Evolutionary conservation across 2,329 filamentous ascomycete genomes (phyloP).

Genomic region (Botrytis tulipae): DNA sequence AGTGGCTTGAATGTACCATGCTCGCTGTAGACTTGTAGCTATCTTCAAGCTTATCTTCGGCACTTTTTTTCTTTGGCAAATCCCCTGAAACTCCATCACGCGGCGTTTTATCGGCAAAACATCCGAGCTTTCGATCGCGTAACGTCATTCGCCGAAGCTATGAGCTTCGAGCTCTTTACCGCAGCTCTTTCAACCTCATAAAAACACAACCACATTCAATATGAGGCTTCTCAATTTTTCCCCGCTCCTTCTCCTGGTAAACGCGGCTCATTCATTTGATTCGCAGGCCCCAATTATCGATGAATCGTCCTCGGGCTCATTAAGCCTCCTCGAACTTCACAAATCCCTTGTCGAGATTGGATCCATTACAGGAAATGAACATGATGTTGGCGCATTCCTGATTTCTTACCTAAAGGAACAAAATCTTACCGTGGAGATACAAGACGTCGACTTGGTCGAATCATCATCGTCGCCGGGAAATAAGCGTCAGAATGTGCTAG

Average conservation of each 20-base stretch:
- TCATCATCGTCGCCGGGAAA: conserved; percentile 8
- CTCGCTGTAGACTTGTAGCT: background rate
- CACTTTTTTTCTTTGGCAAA: background rate
- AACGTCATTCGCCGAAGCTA: conserved; percentile 8
- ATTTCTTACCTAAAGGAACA: conserved; percentile 53
- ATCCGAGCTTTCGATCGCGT: background rate
- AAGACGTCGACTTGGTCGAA: conserved; percentile 42
- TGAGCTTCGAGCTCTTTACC: background rate
- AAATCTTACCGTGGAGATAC: conserved; percentile 62
- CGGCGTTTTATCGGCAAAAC: conserved; percentile 3
- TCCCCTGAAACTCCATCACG: background rate
- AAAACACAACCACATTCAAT: background rate
- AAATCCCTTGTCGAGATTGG: conserved; percentile 59
- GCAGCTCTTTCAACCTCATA: conserved; percentile 2
- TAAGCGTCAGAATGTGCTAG: conserved; percentile 56
- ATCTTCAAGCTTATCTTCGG: background rate
- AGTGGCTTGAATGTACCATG: background rate
- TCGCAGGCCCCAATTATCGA: conserved; percentile 27
- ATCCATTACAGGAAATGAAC: conserved; percentile 62
- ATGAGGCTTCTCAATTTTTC: conserved; percentile 30
- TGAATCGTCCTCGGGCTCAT: conserved; percentile 13
- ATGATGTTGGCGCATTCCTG: conserved; percentile 57
- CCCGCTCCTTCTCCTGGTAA: conserved; percentile 24
- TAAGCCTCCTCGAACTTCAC: conserved; percentile 56
- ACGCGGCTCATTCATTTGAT: conserved; percentile 23